Percentiles rank a stretch among this genome's conserved stretches.
Conservation (phyloP, 352 stramenopile genomes). For the Pythium pyrilobum region DNA sequence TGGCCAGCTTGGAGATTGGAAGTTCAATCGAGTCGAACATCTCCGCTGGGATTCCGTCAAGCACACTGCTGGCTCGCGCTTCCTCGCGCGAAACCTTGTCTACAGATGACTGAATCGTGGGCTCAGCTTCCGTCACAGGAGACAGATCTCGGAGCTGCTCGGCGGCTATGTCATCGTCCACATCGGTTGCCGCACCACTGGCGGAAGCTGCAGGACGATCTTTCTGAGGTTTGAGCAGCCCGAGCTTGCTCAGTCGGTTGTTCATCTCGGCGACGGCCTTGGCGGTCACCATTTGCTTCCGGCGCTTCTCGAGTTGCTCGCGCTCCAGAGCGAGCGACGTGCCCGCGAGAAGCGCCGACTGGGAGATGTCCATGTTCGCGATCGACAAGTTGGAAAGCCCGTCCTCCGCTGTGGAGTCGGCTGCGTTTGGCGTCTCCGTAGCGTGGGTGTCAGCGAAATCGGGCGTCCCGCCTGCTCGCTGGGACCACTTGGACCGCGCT, state of each 20-base stretch:
- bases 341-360: slow-evolving; percentile 26
- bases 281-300: slow-evolving; percentile 67
- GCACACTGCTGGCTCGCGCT: too few relatives aligned
- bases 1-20: background rate
- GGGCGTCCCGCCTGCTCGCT: background rate
- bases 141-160: too few relatives aligned
- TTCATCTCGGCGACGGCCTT: slow-evolving; percentile 79
- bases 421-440: too few relatives aligned
- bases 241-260: slow-evolving; percentile 51
- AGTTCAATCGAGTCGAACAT: slow-evolving; percentile 46
- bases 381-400: slow-evolving; percentile 14
- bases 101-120: too few relatives aligned
- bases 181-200: background rate
- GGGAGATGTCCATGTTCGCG: slow-evolving; percentile 22
- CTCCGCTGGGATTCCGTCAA: slow-evolving; percentile 31
- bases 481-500: slow-evolving; percentile 9
- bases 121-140: background rate
- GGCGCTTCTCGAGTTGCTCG: slow-evolving; percentile 62
- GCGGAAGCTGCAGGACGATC: background rate
- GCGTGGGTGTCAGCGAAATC: background rate
- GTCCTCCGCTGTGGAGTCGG: background rate
- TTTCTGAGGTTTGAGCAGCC: slow-evolving; percentile 33
- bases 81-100: too few relatives aligned
- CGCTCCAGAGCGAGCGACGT: slow-evolving; percentile 57
- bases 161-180: background rate